phyloP scores from a whole-genome alignment of 2,329 filamentous ascomycete species.

The Dactylella cylindrospora region DNA sequence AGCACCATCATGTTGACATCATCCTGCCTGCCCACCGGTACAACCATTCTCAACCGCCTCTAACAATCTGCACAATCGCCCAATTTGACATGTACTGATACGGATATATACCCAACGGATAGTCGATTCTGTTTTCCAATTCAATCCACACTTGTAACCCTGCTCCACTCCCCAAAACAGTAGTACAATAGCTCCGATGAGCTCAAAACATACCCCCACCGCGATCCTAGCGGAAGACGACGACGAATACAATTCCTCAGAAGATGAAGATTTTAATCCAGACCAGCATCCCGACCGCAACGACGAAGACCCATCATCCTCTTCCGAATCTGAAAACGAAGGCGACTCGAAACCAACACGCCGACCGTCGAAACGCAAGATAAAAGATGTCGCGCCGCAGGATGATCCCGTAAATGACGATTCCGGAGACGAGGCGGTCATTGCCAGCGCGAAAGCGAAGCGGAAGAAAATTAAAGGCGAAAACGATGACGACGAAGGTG shows the following conservation, averaged over 20 bases:
- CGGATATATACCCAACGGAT: too few species aligned
- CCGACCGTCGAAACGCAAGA: conserved; percentile 48
- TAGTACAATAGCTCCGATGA: conserved; percentile 5
- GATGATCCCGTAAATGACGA: conserved; percentile 46
- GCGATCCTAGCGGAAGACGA: conserved; percentile 52
- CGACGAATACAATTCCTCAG: conserved; percentile 67
- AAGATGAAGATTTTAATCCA: conserved; percentile 73
- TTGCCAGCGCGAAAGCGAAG: conserved; percentile 48
- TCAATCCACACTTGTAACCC: too few species aligned
- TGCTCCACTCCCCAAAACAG: neutral
- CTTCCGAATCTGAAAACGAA: conserved; percentile 57
- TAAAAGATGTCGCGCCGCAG: conserved; percentile 49
- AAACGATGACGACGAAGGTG: conserved; percentile 52
- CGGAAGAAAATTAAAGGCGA: conserved; percentile 47
- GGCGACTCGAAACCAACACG: conserved; percentile 49
- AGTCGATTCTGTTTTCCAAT: too few species aligned
- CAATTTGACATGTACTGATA: too few species aligned
- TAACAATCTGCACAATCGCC: neutral
- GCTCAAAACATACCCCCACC: conserved; percentile 55
- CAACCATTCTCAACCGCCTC: neutral
- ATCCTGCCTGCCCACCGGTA: conserved; percentile 2
- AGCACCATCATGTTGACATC: conserved; percentile 32
- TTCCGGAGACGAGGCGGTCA: conserved; percentile 45
- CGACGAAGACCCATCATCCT: conserved; percentile 56
- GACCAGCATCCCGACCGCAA: conserved; percentile 55